These are phyloP conservation scores for Microbotryum intermedium DNA, from an alignment of 1,284 basidiomycete species.

Conservation along the genomic window DNA sequence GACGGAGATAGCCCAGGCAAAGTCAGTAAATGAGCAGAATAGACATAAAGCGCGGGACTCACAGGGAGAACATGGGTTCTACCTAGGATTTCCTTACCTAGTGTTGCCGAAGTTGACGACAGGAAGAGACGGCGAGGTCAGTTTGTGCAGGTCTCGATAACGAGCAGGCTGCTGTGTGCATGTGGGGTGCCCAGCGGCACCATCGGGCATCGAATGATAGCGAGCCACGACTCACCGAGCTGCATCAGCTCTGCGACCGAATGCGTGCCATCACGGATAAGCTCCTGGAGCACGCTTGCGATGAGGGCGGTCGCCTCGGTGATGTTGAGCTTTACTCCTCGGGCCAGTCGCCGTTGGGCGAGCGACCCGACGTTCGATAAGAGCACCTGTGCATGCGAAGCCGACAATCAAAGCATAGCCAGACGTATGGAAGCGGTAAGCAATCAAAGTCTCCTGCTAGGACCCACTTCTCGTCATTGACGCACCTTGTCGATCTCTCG, in stretches of 20 bases:
- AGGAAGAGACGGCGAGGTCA: no score
- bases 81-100: conserved; percentile 74
- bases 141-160: not conserved
- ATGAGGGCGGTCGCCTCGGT: conserved; percentile 86
- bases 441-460: no score
- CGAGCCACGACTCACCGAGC: conserved; percentile 43
- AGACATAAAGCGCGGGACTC: not conserved
- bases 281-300: conserved; percentile 81
- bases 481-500: conserved; percentile 40
- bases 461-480: conserved; percentile 28
- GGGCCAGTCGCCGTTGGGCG: conserved; percentile 87
- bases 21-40: conserved; percentile 38
- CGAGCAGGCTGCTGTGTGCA: no score
- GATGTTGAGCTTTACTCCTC: conserved; percentile 76
- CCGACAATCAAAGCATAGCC: no score
- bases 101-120: no score
- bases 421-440: not conserved
- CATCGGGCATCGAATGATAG: not conserved
- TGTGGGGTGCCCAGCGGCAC: not conserved
- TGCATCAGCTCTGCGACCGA: conserved; percentile 87
- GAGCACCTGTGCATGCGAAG: conserved; percentile 18
- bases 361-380: conserved; percentile 63
- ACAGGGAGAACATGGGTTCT: conserved; percentile 77
- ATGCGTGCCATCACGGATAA: conserved; percentile 86
- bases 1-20: not conserved